Evolutionary conservation across 2,329 filamentous ascomycete species (phyloP), one percentile per base, ranked within the genome.

Genomic region (Fusarium sambucinum): DNA sequence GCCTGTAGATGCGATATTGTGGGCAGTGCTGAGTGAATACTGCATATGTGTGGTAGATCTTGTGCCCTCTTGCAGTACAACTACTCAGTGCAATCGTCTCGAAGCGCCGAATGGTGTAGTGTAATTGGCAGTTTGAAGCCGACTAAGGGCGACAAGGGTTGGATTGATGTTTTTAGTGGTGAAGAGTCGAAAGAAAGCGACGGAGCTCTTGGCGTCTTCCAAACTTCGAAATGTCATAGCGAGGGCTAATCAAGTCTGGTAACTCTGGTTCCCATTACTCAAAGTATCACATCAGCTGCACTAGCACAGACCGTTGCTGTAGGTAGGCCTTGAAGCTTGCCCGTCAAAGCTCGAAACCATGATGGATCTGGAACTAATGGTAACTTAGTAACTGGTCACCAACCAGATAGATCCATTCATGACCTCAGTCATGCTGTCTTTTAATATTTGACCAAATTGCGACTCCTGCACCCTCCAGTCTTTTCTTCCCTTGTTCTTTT

Each of bases 281-380:
- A n/a, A 11, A 35, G 33, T 33, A 57, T 35, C 42, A 40, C 35
- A 42, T 41, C 33, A 58, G 52, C 42, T 59, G 42, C 29, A 30
- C 41, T 44, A 33, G 19, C 35, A 59, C 17, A 19, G 13, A 42
- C n/a, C 25, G 42, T 48, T 59, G 55, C 44, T 52, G 27, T 29
- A 19, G 21, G 55, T 38, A 33, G 48, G 23, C 38, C 37, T 38
- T 54, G 30, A 54, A 63, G 63, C 48, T 59, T 48, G 64, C n/a
- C n/a, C n/a, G n/a, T 55, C 63, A 58, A 67, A 47, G 63, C 46
- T 63, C 57, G 46, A 55, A 51, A 60, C 42, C 59, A 54, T 54
- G 30, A 54, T 60, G 65, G 53, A 59, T 69, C 59, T 38, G 66
- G 38, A 67, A 44, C 47, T 61, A 40, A 38, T 23, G n/a, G 32